phyloP scores from a whole-genome alignment of 805 yeast genomes.

The Barnettozyma salicaria region DNA sequence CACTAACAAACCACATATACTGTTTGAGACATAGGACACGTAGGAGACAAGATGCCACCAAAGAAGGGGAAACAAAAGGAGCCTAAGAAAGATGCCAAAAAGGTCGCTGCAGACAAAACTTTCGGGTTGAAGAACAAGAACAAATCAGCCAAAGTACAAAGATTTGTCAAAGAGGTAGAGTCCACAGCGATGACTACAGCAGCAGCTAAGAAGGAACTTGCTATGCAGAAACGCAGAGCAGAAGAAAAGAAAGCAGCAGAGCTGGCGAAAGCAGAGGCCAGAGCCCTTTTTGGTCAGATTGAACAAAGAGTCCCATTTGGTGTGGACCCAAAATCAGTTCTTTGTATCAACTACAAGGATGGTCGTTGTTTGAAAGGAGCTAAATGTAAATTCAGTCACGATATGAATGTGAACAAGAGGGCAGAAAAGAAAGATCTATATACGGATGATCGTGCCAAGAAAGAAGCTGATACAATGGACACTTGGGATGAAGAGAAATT shows the following conservation, averaged over 20 bases:
- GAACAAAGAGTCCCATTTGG: conserved; percentile 93
- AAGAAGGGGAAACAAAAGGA: conserved; percentile 53
- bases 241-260: conserved; percentile 90
- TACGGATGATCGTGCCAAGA: conserved; percentile 70
- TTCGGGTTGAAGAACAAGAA: conserved; percentile 96
- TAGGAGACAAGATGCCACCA: conserved; percentile 70
- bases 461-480: conserved; percentile 86
- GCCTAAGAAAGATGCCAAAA: conserved; percentile 47
- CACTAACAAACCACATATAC: too few species aligned
- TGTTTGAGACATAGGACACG: too few species aligned
- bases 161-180: conserved; percentile 61
- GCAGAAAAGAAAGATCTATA: conserved; percentile 88
- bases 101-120: conserved; percentile 80
- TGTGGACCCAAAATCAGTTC: conserved; percentile 90
- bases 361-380: conserved; percentile 78
- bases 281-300: conserved; percentile 63
- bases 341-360: conserved; percentile 85
- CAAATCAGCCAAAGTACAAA: conserved; percentile 86
- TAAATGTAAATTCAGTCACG: conserved; percentile 90
- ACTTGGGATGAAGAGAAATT: conserved; percentile 96
- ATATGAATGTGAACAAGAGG: conserved; percentile 77
- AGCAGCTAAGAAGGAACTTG: conserved; percentile 67
- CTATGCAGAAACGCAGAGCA: conserved; percentile 57
- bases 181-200: conserved; percentile 45
- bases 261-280: conserved; percentile 81